Percentiles rank a stretch among this genome's conserved stretches.
Evolutionary conservation across 495 filamentous ascomycete species (phyloP).

Genomic region (Penicillium canescens): DNA sequence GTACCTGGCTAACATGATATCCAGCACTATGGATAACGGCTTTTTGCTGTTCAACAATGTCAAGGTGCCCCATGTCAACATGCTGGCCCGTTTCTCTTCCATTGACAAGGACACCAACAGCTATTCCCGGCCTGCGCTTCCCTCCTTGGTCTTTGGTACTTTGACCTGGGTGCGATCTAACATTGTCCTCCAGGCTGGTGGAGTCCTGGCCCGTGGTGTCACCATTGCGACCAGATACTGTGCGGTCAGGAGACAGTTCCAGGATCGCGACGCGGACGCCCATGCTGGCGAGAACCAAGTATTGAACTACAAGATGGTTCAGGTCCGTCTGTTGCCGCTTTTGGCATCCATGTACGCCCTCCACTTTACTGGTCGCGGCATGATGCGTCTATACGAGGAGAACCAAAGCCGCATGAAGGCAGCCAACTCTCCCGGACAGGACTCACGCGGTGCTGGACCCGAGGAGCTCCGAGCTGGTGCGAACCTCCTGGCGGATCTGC

Average conservation of each 20-base stretch:
- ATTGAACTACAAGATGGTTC: conserved; percentile 76
- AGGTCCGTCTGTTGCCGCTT: conserved; percentile 66
- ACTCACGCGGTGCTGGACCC: conserved; percentile 59
- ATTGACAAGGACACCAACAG: conserved; percentile 62
- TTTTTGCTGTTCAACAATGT: conserved; percentile 72
- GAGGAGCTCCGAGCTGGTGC: conserved; percentile 64
- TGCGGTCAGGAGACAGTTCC: conserved; percentile 68
- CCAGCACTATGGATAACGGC: conserved; percentile 72
- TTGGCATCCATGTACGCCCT: conserved; percentile 73
- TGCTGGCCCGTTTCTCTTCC: conserved; percentile 64
- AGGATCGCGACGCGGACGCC: conserved; percentile 61
- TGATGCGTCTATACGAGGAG: conserved; percentile 66
- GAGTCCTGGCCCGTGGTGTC: conserved; percentile 69
- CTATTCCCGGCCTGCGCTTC: conserved; percentile 62
- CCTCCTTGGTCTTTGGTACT: conserved; percentile 69
- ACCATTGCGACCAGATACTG: conserved; percentile 74
- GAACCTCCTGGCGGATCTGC: conserved; percentile 69
- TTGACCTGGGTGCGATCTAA: conserved; percentile 71
- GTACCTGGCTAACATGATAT: background rate
- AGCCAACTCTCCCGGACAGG: conserved; percentile 34
- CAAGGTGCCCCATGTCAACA: conserved; percentile 67
- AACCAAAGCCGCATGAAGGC: conserved; percentile 64
- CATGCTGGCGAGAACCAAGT: conserved; percentile 66
- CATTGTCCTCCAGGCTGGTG: conserved; percentile 67
- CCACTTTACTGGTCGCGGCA: conserved; percentile 70